Base-by-base conservation (phyloP, 176 grass and related monocot species). In the Oryza meyeriana region DNA sequence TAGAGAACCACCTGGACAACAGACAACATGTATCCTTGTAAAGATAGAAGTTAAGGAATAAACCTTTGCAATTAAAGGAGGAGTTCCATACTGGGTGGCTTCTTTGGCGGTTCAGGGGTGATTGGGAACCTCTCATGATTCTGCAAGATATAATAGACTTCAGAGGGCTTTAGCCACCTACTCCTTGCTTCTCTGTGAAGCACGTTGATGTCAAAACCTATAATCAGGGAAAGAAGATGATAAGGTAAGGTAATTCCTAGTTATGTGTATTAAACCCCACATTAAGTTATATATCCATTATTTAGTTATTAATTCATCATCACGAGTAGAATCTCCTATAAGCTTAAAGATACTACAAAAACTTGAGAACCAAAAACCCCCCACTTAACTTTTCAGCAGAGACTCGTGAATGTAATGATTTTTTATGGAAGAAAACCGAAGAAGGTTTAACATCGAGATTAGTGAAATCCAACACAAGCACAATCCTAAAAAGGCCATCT, bases 141-240 rank as follows among this genome's bases (percentile, higher is more conserved):
- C 76, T 85, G 83, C 70, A 99, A 88, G 42, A 99, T 99, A 59
- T 80, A 94, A 66, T 90, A 87, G 81, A 99, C 90, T 87, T 99
- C 96, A 61, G 90, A 83, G 66, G 96, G 91, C 87, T 91, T 99
- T 82, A 99, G 79, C 96, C 96, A 99, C 47, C 96, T 88, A 25
- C 38, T 77, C 47, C 55, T 90, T 77, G 96, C 93, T 88, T 99
- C 93, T 72, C 90, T 52, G 42, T 75, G 78, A 64, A 99, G 93
- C 69, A 82, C 82, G 57, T 90, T 88, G 69, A 99, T 94, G 80
- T 99, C 93, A 64, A 87, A 99, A 90, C 86, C 96, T 99, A 87
- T 2, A 86, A 73, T 2, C 39, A 66, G 14, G 59, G 27, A 58
- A 81, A 69, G 8, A 50, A 78, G 17, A 78, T 8, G 26, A 42